phyloP scores from a whole-genome alignment of 495 filamentous ascomycete species.

The Aspergillus incahuasiensis region DNA sequence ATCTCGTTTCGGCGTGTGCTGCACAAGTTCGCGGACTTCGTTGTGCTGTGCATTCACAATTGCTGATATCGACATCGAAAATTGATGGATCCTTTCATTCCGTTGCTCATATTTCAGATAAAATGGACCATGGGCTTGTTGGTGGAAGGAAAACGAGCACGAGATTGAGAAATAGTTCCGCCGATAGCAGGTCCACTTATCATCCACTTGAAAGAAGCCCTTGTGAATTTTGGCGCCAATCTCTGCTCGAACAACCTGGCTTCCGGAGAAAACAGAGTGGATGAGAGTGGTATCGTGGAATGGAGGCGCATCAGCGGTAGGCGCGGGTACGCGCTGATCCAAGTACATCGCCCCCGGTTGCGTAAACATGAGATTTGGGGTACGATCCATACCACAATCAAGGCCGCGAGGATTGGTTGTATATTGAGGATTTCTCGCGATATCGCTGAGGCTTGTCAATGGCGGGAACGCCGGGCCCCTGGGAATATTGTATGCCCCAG shows the following conservation, averaged over 20 bases:
- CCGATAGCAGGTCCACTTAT: slow-evolving; percentile 93
- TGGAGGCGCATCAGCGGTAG: slow-evolving; percentile 46
- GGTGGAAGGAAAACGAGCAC: slow-evolving; percentile 69
- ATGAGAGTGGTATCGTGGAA: slow-evolving; percentile 54
- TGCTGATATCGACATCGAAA: slow-evolving; percentile 82
- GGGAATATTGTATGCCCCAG: slow-evolving; percentile 32
- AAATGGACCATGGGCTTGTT: slow-evolving; percentile 38
- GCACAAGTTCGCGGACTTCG: slow-evolving; percentile 81
- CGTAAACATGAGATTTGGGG: slow-evolving; percentile 28
- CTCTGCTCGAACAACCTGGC: slow-evolving; percentile 64
- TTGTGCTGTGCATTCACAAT: slow-evolving; percentile 73
- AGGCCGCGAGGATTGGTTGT: slow-evolving; percentile 32
- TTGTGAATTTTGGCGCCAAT: slow-evolving; percentile 87
- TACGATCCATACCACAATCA: slow-evolving; percentile 33
- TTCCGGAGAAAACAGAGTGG: slow-evolving; percentile 54
- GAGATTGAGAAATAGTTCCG: slow-evolving; percentile 91
- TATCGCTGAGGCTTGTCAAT: slow-evolving; percentile 31
- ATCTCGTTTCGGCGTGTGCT: slow-evolving; percentile 93
- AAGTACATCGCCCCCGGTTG: slow-evolving; percentile 23
- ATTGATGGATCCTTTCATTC: slow-evolving; percentile 57
- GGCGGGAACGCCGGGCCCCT: slow-evolving; percentile 29
- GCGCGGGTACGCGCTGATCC: slow-evolving; percentile 30
- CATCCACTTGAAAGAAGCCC: slow-evolving; percentile 81
- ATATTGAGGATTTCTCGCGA: slow-evolving; percentile 30
- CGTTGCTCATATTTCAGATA: slow-evolving; percentile 44